Percentiles rank a stretch among this genome's conserved stretches.
These are phyloP conservation scores for Tolypocladium pustulatum DNA, from an alignment of 2,329 filamentous ascomycete species.

Conservation along the genomic window DNA sequence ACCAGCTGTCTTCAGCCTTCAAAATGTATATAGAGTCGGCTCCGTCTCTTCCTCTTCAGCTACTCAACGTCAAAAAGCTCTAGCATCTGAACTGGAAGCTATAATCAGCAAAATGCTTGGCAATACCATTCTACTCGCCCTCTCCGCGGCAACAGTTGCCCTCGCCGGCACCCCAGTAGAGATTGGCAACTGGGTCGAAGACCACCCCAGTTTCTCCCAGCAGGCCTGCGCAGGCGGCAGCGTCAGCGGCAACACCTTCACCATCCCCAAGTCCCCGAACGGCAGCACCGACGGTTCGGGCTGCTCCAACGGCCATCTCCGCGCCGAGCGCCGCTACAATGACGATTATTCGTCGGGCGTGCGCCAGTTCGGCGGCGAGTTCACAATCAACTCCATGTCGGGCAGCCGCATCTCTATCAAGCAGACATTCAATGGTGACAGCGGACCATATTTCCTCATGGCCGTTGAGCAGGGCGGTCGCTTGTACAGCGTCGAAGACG, in stretches of 20 bases:
- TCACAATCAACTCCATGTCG: constrained; percentile 12
- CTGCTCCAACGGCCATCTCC: constrained; percentile 12
- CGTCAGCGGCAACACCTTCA: constrained; percentile 8
- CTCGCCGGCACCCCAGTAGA: constrained; percentile 8
- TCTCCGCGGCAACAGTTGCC: constrained; percentile 4
- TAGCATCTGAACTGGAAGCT: background rate
- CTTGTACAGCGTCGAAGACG: constrained; percentile 12
- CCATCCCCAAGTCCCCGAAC: constrained; percentile 8
- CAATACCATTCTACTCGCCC: constrained; percentile 4
- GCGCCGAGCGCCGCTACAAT: constrained; percentile 11
- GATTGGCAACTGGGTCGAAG: constrained; percentile 6
- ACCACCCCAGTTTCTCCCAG: constrained; percentile 1
- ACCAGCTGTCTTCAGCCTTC: background rate
- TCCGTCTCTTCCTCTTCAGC: background rate
- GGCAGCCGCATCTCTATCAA: constrained; percentile 12
- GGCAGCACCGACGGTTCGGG: constrained; percentile 8
- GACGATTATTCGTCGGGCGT: constrained; percentile 10
- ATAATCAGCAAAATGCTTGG: background rate
- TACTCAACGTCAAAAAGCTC: no score
- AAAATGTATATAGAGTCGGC: background rate
- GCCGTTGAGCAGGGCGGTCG: constrained; percentile 7
- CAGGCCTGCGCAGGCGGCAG: constrained; percentile 10
- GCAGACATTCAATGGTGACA: constrained; percentile 13
- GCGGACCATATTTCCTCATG: constrained; percentile 11
- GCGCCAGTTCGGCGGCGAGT: constrained; percentile 12